phyloP scores from a whole-genome alignment of 495 filamentous ascomycete genomes.

The Aspergillus homomorphus region DNA sequence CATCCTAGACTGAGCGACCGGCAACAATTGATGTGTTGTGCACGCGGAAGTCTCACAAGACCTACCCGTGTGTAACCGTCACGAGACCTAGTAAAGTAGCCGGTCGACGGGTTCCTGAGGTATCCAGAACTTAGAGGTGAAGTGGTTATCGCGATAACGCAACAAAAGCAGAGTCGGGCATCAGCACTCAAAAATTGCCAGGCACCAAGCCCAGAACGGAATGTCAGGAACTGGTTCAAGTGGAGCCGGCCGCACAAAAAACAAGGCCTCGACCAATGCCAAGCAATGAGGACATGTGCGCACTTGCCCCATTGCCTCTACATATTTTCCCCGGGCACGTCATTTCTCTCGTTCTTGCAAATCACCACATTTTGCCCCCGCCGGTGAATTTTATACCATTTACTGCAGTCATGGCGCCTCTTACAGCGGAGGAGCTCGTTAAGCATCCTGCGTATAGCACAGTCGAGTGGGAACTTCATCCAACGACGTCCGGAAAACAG shows the following conservation, averaged over 20 bases:
- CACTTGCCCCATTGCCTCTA: background rate
- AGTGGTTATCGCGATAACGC: background rate
- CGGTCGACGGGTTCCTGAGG: background rate
- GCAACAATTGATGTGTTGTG: background rate
- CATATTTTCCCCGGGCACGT: background rate
- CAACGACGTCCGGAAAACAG: conserved; percentile 53
- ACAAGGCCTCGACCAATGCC: background rate
- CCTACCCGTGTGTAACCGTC: background rate
- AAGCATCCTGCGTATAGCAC: conserved; percentile 49
- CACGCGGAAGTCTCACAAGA: background rate
- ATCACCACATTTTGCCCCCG: background rate
- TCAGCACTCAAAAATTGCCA: background rate
- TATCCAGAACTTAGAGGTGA: background rate
- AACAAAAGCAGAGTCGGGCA: background rate
- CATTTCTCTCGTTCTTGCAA: background rate
- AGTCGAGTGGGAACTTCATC: conserved; percentile 62
- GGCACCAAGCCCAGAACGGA: background rate
- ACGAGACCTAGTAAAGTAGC: background rate
- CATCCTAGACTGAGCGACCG: background rate
- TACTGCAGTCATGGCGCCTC: conserved; percentile 23
- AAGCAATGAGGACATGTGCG: conserved; percentile 1
- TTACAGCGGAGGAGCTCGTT: conserved; percentile 44
- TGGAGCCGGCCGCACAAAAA: background rate
- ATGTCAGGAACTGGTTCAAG: background rate
- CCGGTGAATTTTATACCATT: background rate